Evolutionary conservation across 805 yeast species (phyloP), one percentile per base, ranked within the genome.

Genomic region (Sugiyamaella smithiae): DNA sequence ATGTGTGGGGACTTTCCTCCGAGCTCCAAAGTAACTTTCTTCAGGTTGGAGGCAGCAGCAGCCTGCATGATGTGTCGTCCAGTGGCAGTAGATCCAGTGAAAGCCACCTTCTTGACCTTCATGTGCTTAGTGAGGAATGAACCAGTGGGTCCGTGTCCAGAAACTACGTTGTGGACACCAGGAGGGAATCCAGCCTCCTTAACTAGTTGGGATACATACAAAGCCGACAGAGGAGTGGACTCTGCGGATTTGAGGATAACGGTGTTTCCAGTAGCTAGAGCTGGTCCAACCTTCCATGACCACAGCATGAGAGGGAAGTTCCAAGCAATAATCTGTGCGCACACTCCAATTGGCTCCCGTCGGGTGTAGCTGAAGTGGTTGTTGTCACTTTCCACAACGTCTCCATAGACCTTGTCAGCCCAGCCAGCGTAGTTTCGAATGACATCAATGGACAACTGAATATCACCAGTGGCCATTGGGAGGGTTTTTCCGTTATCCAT

Each of bases 1-100:
- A 90, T 82, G 66, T 85, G 82, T 60, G 97, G 96, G 16, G 97
- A 88, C 73, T 90, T 90, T 64, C 98, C 98, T 65, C 98, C 98
- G 57, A 89, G 81, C 73, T 90, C 98, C 64, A 90, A 77, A 38
- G 97, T 89, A 53, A 90, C 89, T 68, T 86, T 88, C 76, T 89
- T 88, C 70, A 90, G 76, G 68, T 81, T 80, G 23, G 68, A 63
- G 40, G 86, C 76, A 52, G 85, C 86, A 51, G 95, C 91, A 54
- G 79, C 74, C 67, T 76, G 77, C 83, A 86, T 84, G 64, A 90
- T 84, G 60, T 70, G 72, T 65, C 84, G 82, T 63, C 97, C 98
- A 53, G 90, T 85, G 43, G 84, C 87, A 45, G 97, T 88, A 26
- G 97, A 88, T 55, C 97, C 97, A 50, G 97, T 90, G 72, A 90